Evolutionary conservation across 768 basidiomycete species (phyloP).

Genomic region (Tulasnella calospora): DNA sequence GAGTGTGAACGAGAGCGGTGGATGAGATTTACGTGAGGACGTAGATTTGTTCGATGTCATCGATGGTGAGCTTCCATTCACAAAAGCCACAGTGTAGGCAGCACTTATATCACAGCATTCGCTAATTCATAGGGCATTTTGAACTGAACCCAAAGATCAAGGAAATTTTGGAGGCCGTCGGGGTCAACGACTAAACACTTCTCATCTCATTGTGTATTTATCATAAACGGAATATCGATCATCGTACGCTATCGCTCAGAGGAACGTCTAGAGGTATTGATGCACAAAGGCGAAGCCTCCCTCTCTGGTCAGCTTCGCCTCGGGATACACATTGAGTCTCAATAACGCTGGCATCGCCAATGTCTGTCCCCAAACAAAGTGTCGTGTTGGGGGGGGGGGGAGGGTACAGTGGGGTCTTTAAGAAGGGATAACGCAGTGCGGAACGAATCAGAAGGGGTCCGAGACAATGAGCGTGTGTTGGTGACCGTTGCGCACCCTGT

Average conservation of each 20-base stretch:
- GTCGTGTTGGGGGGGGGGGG: not conserved
- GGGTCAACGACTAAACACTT: not conserved
- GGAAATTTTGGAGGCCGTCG: not conserved
- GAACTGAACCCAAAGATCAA: slow-evolving; percentile 15
- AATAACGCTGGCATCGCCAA: not conserved
- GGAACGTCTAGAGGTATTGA: not conserved
- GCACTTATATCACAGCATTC: not conserved
- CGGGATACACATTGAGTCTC: not conserved
- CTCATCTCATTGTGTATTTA: not conserved
- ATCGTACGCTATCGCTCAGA: not conserved
- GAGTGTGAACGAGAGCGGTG: too few relatives aligned
- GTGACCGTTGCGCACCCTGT: not conserved
- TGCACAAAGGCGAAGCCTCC: not conserved
- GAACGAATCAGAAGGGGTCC: too few relatives aligned
- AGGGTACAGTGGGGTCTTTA: not conserved
- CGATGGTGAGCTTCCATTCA: slow-evolving; percentile 31
- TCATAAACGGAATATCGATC: not conserved
- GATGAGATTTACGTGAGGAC: too few relatives aligned
- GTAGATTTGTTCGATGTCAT: slow-evolving; percentile 37
- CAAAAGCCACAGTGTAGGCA: not conserved
- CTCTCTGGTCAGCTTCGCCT: not conserved
- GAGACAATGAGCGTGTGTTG: not conserved
- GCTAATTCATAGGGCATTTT: slow-evolving; percentile 8
- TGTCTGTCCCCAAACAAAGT: not conserved
- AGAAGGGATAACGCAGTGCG: too few relatives aligned